Evolutionary conservation across 2,329 filamentous ascomycete species (phyloP).

Genomic region (Diplodia scrobiculata): DNA sequence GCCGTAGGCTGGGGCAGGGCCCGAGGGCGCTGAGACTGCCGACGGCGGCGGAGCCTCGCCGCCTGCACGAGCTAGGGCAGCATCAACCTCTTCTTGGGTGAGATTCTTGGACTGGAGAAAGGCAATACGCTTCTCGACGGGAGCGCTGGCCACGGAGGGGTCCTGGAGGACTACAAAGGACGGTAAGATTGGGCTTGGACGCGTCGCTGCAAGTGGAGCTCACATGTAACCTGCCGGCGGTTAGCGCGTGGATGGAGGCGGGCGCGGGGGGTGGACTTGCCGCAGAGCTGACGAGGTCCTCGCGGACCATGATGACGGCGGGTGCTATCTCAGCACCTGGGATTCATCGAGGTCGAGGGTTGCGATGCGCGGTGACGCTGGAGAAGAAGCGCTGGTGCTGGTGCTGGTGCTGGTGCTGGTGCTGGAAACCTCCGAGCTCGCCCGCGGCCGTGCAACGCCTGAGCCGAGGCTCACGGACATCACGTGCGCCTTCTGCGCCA

Average conservation of each 20-base stretch:
- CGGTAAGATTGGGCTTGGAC: slow-evolving; percentile 19
- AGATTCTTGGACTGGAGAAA: slow-evolving; percentile 97
- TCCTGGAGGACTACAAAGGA: slow-evolving; percentile 79
- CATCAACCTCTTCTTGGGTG: slow-evolving; percentile 91
- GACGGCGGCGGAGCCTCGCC: slow-evolving; percentile 53
- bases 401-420: background rate
- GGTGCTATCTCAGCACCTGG: slow-evolving; percentile 9
- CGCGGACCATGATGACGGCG: slow-evolving; percentile 74
- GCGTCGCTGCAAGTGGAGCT: slow-evolving; percentile 33
- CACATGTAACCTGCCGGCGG: slow-evolving; percentile 55
- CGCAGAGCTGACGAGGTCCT: slow-evolving; percentile 86
- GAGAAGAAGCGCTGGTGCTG: background rate
- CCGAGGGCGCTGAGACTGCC: slow-evolving; percentile 51
- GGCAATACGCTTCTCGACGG: slow-evolving; percentile 88
- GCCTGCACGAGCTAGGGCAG: slow-evolving; percentile 74
- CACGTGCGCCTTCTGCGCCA: background rate
- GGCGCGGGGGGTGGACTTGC: slow-evolving; percentile 40
- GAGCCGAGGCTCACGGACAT: slow-evolving; percentile 10
- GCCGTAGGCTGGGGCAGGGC: slow-evolving; percentile 46
- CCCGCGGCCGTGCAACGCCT: slow-evolving; percentile 3
- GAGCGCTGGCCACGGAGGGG: slow-evolving; percentile 82
- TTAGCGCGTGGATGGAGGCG: slow-evolving; percentile 31
- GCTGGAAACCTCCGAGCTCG: slow-evolving; percentile 11
- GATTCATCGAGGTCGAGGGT: slow-evolving; percentile 14
- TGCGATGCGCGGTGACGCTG: background rate